Evolutionary conservation across 495 filamentous ascomycete species (phyloP).

Genomic region (Xylona heveae): DNA sequence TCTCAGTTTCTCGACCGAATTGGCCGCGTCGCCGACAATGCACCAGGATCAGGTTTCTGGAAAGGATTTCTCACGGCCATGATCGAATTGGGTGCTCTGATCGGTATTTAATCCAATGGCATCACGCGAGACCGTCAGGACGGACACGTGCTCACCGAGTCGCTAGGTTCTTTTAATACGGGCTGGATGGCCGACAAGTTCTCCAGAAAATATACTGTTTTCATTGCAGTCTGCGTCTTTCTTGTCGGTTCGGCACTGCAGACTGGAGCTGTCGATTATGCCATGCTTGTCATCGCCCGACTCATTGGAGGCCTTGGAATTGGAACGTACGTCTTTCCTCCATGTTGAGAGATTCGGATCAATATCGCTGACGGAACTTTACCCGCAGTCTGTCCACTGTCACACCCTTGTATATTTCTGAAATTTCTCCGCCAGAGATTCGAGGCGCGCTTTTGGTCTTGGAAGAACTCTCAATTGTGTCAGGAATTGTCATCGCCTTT

Average conservation of each 20-base stretch:
- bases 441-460: neutral
- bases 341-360: no score
- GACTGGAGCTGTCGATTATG: conserved; percentile 29
- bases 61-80: conserved; percentile 39
- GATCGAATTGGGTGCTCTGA: conserved; percentile 34
- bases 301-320: conserved; percentile 39
- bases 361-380: no score
- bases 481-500: conserved; percentile 1
- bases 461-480: conserved; percentile 1
- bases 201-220: conserved; percentile 32
- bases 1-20: conserved; percentile 31
- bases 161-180: conserved; percentile 31
- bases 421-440: conserved; percentile 2
- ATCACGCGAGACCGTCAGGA: no score
- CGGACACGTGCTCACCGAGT: no score
- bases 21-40: conserved; percentile 18
- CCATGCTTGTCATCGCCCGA: conserved; percentile 36
- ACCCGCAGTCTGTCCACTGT: neutral
- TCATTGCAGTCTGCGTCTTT: conserved; percentile 33
- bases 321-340: no score
- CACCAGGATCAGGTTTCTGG: conserved; percentile 28
- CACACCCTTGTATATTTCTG: conserved; percentile 2
- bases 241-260: conserved; percentile 31
- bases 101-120: no score
- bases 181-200: conserved; percentile 38